Percentiles rank a stretch among this genome's conserved stretches.
These are phyloP conservation scores for Populus deltoides DNA, from an alignment of 345 rosid species.

Conservation along the genomic window DNA sequence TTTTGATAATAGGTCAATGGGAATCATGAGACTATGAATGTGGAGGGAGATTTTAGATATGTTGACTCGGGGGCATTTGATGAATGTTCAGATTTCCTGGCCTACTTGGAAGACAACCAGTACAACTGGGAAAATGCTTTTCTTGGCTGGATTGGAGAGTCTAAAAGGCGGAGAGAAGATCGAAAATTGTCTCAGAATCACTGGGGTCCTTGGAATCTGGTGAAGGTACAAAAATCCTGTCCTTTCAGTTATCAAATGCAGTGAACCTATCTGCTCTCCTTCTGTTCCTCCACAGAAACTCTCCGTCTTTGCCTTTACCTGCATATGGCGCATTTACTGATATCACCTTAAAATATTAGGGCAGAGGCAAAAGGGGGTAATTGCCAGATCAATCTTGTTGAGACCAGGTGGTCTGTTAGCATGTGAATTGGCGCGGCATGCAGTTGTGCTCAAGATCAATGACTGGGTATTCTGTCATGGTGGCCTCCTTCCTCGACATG, in stretches of 20 bases:
- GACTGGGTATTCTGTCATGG: slow-evolving; percentile 98
- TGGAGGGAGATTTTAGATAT: slow-evolving; percentile 88
- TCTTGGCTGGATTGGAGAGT: slow-evolving; percentile 51
- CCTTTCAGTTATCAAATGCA: background rate
- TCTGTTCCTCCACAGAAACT: background rate
- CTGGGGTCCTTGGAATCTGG: slow-evolving; percentile 78
- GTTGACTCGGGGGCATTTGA: slow-evolving; percentile 73
- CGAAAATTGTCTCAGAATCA: slow-evolving; percentile 42
- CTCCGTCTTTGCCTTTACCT: background rate
- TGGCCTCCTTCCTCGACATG: slow-evolving; percentile 93
- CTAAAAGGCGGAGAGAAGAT: slow-evolving; percentile 49
- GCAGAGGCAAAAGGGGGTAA: slow-evolving; percentile 96
- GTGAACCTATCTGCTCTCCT: background rate
- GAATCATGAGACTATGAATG: slow-evolving; percentile 91
- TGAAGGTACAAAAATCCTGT: slow-evolving; percentile 56
- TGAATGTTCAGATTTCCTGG: slow-evolving; percentile 70
- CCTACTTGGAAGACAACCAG: slow-evolving; percentile 49
- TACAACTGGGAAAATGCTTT: slow-evolving; percentile 76
- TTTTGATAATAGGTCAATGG: slow-evolving; percentile 59
- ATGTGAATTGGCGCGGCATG: slow-evolving; percentile 64
- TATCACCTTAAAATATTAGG: slow-evolving; percentile 50
- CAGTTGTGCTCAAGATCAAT: slow-evolving; percentile 70
- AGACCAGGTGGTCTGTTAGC: slow-evolving; percentile 89
- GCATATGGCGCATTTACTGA: slow-evolving; percentile 14
- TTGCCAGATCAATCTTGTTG: slow-evolving; percentile 73